Evolutionary conservation across 2,329 filamentous ascomycete species (phyloP), one percentile per base, ranked within the genome.

Genomic region (Pseudocercospora musae): DNA sequence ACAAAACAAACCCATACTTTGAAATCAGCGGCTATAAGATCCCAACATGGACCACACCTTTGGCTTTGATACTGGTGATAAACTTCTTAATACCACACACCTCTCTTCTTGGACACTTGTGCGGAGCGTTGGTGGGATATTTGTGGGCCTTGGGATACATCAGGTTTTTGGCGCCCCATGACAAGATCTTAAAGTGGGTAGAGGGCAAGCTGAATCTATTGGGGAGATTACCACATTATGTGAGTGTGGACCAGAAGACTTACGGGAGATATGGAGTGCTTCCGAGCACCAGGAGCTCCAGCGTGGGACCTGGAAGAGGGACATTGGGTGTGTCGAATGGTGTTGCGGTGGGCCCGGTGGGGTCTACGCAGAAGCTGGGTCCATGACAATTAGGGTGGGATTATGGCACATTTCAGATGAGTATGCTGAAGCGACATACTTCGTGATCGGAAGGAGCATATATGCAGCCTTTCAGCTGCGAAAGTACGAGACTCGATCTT

Each of bases 201-300:
- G 95, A 99, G 78, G 86, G 85, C 18, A 96, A 94, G 74, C 79
- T 98, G 63, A 95, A 96, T 72, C 82, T 98, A 9, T 82, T 96
- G 21, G 90, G 87, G 20, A 84, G 92, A 62, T 78, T 98, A 25
- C 94, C 94, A 49, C 91, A 96, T 77, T 98, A 96, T 72, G 89
- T 98, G 53, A 96, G 91, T 60, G 88, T 97, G 15, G 94, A 98
- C 73, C 93, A 96, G 77, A 97, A 96, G 82, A 96, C 91, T 5
- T 96, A 94, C 72, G 94, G 94, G 7, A 85, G 94, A 58, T 97
- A 96, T 71, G 94, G 94, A 1, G 90, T 97, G 13, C 80, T 98
- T 60, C 94, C 93, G 2, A 73, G 67, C 54, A 74, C 71, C 25
- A 64, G 57, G 48, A 59, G 54, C 31, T 60, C 57, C 42, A 60